These are phyloP conservation scores for Aegilops umbellulata DNA, from an alignment of 176 grass and related monocot genomes.

Conservation along the genomic window DNA sequence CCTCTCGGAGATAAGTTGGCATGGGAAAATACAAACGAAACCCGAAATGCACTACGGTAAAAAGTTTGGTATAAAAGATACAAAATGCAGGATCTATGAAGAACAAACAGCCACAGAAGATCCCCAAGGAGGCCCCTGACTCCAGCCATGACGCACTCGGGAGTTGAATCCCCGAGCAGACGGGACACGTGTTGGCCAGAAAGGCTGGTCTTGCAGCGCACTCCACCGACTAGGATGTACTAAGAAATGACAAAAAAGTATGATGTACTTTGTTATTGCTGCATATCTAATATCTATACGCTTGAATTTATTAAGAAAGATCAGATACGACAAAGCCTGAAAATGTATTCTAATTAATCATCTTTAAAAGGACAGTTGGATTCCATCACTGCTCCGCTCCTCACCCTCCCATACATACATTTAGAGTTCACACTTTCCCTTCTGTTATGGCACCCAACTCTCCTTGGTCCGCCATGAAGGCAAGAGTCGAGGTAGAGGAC, in stretches of 20 bases:
- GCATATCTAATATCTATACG: not conserved
- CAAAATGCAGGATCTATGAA: too few relatives aligned
- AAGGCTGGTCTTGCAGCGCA: too few relatives aligned
- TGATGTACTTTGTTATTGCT: not conserved
- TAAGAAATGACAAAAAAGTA: not conserved
- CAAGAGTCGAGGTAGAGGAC: not conserved
- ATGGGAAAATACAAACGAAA: too few relatives aligned
- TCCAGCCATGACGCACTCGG: too few relatives aligned
- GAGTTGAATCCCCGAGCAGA: too few relatives aligned
- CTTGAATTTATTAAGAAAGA: not conserved
- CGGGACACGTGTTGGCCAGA: not conserved
- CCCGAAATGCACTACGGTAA: too few relatives aligned
- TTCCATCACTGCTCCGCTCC: not conserved
- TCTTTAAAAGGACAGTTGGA: not conserved
- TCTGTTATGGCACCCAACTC: not conserved
- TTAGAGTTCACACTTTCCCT: not conserved
- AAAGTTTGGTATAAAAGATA: too few relatives aligned
- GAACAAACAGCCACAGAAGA: too few relatives aligned
- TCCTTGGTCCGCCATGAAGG: not conserved
- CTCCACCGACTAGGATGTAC: not conserved
- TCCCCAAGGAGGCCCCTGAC: too few relatives aligned
- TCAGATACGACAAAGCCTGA: not conserved
- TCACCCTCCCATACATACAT: too few relatives aligned
- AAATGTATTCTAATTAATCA: not conserved
- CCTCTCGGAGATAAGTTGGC: too few relatives aligned